Percentiles rank a stretch among this genome's conserved stretches.
These are phyloP conservation scores for Penicillium subrubescens DNA, from an alignment of 495 filamentous ascomycete genomes.

Conservation along the genomic window DNA sequence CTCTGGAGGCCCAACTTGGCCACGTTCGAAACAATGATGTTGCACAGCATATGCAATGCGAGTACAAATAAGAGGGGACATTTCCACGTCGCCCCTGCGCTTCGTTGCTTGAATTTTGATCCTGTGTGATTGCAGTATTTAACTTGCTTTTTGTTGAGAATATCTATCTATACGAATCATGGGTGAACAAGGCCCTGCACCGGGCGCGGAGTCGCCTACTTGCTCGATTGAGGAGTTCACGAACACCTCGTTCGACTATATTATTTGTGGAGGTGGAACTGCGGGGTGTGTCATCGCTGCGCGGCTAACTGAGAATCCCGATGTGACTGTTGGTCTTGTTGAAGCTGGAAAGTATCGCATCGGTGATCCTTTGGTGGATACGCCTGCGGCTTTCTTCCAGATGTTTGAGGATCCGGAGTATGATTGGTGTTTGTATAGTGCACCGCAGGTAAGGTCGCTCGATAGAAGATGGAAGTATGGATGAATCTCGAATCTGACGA, in stretches of 20 bases:
- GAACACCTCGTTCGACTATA: slow-evolving; percentile 32
- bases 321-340: slow-evolving; percentile 51
- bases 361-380: slow-evolving; percentile 48
- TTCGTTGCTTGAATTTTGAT: background rate
- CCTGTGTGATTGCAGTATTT: background rate
- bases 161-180: background rate
- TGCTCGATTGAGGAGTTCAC: slow-evolving; percentile 20
- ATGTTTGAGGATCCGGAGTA: slow-evolving; percentile 53
- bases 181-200: background rate
- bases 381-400: slow-evolving; percentile 45
- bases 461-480: no score
- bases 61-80: background rate
- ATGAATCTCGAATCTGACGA: background rate
- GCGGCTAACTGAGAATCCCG: slow-evolving; percentile 47
- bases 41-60: background rate
- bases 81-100: background rate
- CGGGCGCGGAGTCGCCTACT: slow-evolving; percentile 10
- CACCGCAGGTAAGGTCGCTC: slow-evolving; percentile 46
- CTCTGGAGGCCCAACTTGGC: background rate
- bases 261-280: slow-evolving; percentile 50
- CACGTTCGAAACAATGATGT: background rate
- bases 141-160: background rate
- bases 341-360: slow-evolving; percentile 56
- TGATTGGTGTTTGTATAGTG: slow-evolving; percentile 58
- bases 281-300: slow-evolving; percentile 51